phyloP scores from a whole-genome alignment of 2,329 filamentous ascomycete genomes.

The Macroventuria anomochaeta region DNA sequence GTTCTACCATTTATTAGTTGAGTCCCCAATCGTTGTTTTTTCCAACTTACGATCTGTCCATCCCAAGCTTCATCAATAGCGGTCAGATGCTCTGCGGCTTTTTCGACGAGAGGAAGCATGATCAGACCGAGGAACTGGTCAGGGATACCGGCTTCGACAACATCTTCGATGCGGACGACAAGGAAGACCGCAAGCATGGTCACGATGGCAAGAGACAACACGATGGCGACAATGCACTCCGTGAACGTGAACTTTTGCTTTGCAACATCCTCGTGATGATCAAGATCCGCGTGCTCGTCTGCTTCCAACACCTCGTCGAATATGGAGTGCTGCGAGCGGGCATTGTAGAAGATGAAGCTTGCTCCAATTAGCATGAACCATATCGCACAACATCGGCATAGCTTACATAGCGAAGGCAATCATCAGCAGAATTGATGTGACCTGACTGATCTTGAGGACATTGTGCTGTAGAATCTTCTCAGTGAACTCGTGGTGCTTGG shows the following conservation, averaged over 20 bases:
- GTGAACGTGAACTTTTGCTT: slow-evolving; percentile 77
- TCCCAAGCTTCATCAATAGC: slow-evolving; percentile 86
- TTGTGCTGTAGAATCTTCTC: slow-evolving; percentile 44
- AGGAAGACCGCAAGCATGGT: slow-evolving; percentile 75
- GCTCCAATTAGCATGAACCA: slow-evolving; percentile 66
- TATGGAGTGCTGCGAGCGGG: slow-evolving; percentile 75
- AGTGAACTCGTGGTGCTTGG: slow-evolving; percentile 42
- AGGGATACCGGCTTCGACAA: slow-evolving; percentile 60
- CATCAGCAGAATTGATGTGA: slow-evolving; percentile 46
- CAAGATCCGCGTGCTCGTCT: slow-evolving; percentile 72
- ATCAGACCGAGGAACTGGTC: slow-evolving; percentile 71
- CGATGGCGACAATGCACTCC: slow-evolving; percentile 72
- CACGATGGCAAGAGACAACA: slow-evolving; percentile 70
- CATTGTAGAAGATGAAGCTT: slow-evolving; percentile 73
- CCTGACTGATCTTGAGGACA: slow-evolving; percentile 44
- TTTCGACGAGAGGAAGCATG: slow-evolving; percentile 81
- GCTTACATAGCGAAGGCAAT: slow-evolving; percentile 53
- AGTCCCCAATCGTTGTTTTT: background rate
- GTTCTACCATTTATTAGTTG: slow-evolving; percentile 56
- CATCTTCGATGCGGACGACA: slow-evolving; percentile 73
- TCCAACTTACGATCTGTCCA: slow-evolving; percentile 64
- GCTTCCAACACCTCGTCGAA: slow-evolving; percentile 76
- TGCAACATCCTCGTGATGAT: slow-evolving; percentile 64
- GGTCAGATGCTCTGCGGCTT: slow-evolving; percentile 84
- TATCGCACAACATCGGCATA: slow-evolving; percentile 60